Base-by-base conservation (phyloP, 805 yeast genomes). In the Ogataea thermomethanolica region DNA sequence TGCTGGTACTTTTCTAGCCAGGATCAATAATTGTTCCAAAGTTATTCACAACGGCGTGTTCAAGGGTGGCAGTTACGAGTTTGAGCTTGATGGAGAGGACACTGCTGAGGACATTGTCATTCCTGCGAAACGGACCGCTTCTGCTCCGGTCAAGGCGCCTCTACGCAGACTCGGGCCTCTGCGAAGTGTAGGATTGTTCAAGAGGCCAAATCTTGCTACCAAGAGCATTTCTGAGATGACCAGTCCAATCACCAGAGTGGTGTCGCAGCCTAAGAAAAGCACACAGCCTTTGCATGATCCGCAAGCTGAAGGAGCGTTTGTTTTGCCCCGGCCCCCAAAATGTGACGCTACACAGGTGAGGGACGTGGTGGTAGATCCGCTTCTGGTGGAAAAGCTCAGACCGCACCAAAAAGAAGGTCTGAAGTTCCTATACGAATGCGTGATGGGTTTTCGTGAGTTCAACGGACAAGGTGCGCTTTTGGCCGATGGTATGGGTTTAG, bases 401-500 rank as follows among this genome's bases (percentile, higher is more conserved):
- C 82, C 84, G 0, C 98, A 93, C 63, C 99, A 93, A 59, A 62
- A 75, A 10, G 90, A 84, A 48, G 99, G 96, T 2, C 85, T 91
- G 0, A 59, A 64, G 38, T 93, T 93, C 54, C 64, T 93, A 50
- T 87, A 87, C 56, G 83, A 84, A 41, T 86, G 96, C 51, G 74
- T 90, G 1, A 76, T 84, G 81, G 95, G 95, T 0, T 63, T 74
- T 37, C 65, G 74, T 20, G 72, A 70, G 4, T 62, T 62, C 14
- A 65, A 67, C 2, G 75, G 76, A 0, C 51, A 63, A 30, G 98
- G 99, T 0, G 90, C 91, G 2, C 64, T 93, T 5, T 61, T 93
- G 30, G 99, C 99, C 0, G 99, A 93, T 61, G 98, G 91, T 53
- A 93, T 93, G 99, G 99, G 99, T 0, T 67, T 93, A 12, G 96